Conservation (phyloP, 106 monocot genomes). For the Cymbidium sinense region DNA sequence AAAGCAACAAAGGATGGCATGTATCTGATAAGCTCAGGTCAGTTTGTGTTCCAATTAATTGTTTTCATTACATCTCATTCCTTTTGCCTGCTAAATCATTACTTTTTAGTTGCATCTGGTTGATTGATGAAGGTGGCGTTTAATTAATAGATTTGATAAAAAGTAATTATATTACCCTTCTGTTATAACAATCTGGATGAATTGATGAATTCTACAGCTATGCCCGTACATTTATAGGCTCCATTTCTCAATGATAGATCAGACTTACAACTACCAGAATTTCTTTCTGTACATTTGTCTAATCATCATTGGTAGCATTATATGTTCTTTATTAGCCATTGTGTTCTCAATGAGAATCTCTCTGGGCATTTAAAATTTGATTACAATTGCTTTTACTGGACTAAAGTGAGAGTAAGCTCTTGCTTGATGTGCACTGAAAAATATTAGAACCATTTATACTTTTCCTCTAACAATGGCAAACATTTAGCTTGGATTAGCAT, state of each 20-base stretch:
- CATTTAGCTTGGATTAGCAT: too few species aligned
- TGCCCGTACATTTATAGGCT: not conserved
- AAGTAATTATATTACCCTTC: not conserved
- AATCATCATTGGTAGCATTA: not conserved
- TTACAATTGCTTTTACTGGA: not conserved
- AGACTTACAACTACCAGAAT: not conserved
- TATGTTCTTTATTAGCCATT: not conserved
- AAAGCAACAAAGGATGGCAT: constrained; percentile 86
- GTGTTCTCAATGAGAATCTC: not conserved
- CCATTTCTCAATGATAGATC: not conserved
- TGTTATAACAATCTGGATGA: not conserved
- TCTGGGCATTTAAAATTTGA: not conserved
- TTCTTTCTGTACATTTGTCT: not conserved
- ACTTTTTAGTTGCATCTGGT: not conserved
- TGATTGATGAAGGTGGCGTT: not conserved
- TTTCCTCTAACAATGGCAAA: too few species aligned
- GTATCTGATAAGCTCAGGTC: constrained; percentile 95
- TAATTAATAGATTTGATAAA: not conserved
- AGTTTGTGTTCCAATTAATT: constrained; percentile 1
- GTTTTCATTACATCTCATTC: constrained; percentile 2
- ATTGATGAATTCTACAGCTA: too few species aligned
- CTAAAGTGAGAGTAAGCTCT: not conserved
- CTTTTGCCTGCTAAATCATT: not conserved
- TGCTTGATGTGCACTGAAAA: not conserved
- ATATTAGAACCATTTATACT: not conserved